Conservation (phyloP, 805 yeast genomes). For the Blastobotrys terrestris region DNA sequence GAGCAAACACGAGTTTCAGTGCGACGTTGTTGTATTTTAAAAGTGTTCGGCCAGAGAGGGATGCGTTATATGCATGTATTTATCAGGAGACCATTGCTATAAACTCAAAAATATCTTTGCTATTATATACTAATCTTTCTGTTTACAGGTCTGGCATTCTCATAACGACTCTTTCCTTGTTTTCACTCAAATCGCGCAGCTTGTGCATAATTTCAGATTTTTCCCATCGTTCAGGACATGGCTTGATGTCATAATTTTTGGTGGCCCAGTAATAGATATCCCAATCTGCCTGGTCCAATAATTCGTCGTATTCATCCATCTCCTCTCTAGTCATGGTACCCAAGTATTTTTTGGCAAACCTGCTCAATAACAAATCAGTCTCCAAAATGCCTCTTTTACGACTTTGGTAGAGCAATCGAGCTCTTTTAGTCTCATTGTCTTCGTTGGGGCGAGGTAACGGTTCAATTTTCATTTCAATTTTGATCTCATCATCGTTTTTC, state of each 20-base stretch:
- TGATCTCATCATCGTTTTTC: neutral
- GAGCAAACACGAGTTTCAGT: too few species aligned
- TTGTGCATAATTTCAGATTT: conserved; percentile 53
- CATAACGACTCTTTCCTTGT: conserved; percentile 63
- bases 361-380: conserved; percentile 76
- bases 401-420: conserved; percentile 85
- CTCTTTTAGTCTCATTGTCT: conserved; percentile 63
- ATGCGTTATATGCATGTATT: too few species aligned
- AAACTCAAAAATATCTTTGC: neutral
- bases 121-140: neutral
- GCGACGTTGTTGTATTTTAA: too few species aligned
- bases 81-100: too few species aligned
- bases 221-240: conserved; percentile 84
- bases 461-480: conserved; percentile 57
- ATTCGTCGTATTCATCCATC: conserved; percentile 72
- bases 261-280: conserved; percentile 99
- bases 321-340: conserved; percentile 52
- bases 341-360: conserved; percentile 77
- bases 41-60: too few species aligned
- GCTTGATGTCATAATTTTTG: conserved; percentile 64
- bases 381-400: conserved; percentile 94
- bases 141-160: conserved; percentile 73
- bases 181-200: conserved; percentile 69
- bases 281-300: conserved; percentile 97
- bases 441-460: conserved; percentile 79